These are phyloP conservation scores for Colletotrichum tropicale DNA, from an alignment of 2,329 filamentous ascomycete species.

Conservation along the genomic window DNA sequence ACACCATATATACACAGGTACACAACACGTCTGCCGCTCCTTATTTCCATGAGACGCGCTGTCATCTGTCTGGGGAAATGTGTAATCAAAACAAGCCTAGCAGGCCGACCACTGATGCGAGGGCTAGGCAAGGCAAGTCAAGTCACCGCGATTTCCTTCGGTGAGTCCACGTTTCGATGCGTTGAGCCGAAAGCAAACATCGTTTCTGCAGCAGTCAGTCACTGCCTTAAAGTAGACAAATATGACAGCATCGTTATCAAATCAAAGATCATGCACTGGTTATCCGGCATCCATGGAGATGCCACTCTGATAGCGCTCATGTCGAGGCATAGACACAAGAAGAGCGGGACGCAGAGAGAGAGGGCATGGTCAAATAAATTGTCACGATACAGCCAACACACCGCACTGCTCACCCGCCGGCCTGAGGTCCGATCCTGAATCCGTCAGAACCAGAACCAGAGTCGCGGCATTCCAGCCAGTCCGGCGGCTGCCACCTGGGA, in stretches of 20 bases:
- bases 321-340: background rate
- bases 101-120: background rate
- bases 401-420: conserved; percentile 8
- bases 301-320: background rate
- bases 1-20: background rate
- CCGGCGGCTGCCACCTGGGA: background rate
- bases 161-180: background rate
- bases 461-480: background rate
- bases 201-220: background rate
- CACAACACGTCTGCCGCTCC: background rate
- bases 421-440: conserved; percentile 1
- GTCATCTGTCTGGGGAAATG: background rate
- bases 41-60: background rate
- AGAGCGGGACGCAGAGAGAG: background rate
- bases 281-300: background rate
- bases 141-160: background rate
- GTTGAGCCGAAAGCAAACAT: background rate
- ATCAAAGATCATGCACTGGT: background rate
- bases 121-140: background rate
- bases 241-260: background rate
- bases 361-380: background rate
- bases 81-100: background rate
- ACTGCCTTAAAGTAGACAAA: background rate
- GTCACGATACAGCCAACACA: background rate
- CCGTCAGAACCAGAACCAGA: background rate